These are phyloP conservation scores for Tillandsia fasciculata DNA, from an alignment of 176 grass and related monocot genomes.

Conservation along the genomic window DNA sequence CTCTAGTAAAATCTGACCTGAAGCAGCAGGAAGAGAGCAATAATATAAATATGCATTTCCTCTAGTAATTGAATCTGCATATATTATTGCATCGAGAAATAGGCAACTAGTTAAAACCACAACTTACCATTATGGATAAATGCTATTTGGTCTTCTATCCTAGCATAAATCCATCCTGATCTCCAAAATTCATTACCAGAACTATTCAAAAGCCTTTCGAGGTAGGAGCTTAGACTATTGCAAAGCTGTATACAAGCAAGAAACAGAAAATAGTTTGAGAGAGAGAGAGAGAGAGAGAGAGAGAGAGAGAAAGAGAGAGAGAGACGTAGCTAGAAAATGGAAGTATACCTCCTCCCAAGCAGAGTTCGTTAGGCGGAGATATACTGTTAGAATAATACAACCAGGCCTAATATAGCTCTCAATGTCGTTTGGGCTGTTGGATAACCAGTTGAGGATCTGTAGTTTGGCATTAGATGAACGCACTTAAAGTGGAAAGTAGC, in stretches of 20 bases:
- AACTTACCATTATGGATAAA: conserved; percentile 69
- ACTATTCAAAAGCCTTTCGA: conserved; percentile 46
- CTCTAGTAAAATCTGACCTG: conserved; percentile 60
- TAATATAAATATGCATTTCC: neutral
- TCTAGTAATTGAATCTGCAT: neutral
- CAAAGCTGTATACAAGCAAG: conserved; percentile 40
- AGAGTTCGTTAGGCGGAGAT: conserved; percentile 62
- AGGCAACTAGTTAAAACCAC: neutral
- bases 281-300: neutral
- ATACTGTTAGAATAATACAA: conserved; percentile 83
- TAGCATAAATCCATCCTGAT: conserved; percentile 64
- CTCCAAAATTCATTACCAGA: conserved; percentile 44
- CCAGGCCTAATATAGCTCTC: conserved; percentile 97
- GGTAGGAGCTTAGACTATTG: conserved; percentile 43
- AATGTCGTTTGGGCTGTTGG: conserved; percentile 66
- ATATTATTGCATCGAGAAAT: neutral
- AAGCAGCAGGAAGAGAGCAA: conserved; percentile 18
- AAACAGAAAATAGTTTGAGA: neutral
- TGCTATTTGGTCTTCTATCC: conserved; percentile 40
- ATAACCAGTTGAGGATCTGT: conserved; percentile 70
- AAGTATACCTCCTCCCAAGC: conserved; percentile 57
- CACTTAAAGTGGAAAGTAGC: conserved; percentile 10
- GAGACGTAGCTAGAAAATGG: neutral
- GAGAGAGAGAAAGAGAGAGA: neutral
- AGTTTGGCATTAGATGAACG: conserved; percentile 18